These are phyloP conservation scores for Dothideomycetes sp. DNA, from an alignment of 2,329 filamentous ascomycete species.

Conservation along the genomic window DNA sequence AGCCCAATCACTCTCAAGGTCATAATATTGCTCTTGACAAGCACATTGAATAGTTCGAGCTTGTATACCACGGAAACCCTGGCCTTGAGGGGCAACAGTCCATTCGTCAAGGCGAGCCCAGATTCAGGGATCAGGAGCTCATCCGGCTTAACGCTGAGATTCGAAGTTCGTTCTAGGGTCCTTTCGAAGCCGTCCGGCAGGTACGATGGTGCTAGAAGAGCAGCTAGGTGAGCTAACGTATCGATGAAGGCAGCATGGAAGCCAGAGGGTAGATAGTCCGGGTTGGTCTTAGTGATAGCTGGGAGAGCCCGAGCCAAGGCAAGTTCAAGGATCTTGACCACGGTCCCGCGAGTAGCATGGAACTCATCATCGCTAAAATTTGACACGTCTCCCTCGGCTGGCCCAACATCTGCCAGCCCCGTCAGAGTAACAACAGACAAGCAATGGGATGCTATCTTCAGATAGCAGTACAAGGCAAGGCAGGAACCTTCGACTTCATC, in stretches of 20 bases:
- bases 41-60: slow-evolving; percentile 55
- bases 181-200: slow-evolving; percentile 1
- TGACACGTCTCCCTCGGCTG: not conserved
- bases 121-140: too few relatives aligned
- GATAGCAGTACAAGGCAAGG: not conserved
- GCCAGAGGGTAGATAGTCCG: not conserved
- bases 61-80: slow-evolving; percentile 53
- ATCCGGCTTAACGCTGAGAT: slow-evolving; percentile 9
- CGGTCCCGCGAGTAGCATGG: not conserved
- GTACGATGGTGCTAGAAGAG: not conserved
- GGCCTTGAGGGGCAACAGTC: too few relatives aligned
- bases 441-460: not conserved
- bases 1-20: slow-evolving; percentile 74
- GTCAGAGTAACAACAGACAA: not conserved
- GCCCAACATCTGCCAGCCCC: not conserved
- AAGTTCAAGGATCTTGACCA: not conserved
- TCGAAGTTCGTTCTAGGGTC: slow-evolving; percentile 2
- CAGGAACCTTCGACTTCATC: not conserved
- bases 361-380: not conserved
- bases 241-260: not conserved
- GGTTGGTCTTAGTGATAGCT: not conserved
- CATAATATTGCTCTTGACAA: slow-evolving; percentile 80
- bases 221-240: not conserved
- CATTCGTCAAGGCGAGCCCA: too few relatives aligned
- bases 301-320: not conserved